Evolutionary conservation across 305 asterid species (phyloP).

Genomic region (Plantago lanceolata): DNA sequence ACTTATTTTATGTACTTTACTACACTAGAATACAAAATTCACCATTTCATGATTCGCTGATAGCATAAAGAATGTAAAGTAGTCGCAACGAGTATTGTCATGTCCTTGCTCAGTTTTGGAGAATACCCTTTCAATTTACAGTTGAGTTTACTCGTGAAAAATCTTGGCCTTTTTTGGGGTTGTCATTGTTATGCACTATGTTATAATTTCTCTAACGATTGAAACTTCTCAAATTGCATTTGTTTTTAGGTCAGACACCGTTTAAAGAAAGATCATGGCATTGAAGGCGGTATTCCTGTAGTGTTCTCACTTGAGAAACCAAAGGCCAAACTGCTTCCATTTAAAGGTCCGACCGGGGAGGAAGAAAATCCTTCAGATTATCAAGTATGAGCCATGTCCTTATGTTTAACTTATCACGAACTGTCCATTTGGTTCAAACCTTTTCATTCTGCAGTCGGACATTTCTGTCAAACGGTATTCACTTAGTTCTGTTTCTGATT

Average conservation of each 20-base stretch:
- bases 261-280: constrained; percentile 69
- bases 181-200: too few species aligned
- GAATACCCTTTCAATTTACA: too few species aligned
- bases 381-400: constrained; percentile 67
- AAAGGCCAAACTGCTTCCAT: constrained; percentile 90
- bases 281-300: constrained; percentile 95
- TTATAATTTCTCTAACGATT: neutral
- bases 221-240: constrained; percentile 27
- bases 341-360: constrained; percentile 77
- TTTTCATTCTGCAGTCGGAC: constrained; percentile 1
- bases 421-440: constrained; percentile 6
- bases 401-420: constrained; percentile 10
- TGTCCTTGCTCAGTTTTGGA: too few species aligned
- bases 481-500: neutral
- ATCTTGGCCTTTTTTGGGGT: too few species aligned
- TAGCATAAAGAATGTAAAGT: too few species aligned
- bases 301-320: constrained; percentile 94
- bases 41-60: too few species aligned
- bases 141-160: too few species aligned
- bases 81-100: too few species aligned
- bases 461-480: constrained; percentile 15
- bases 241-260: constrained; percentile 82
- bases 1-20: too few species aligned
- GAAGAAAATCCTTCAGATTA: constrained; percentile 95
- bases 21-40: too few species aligned